Conservation (phyloP, 352 stramenopile species). For the Phytophthora litchii region DNA sequence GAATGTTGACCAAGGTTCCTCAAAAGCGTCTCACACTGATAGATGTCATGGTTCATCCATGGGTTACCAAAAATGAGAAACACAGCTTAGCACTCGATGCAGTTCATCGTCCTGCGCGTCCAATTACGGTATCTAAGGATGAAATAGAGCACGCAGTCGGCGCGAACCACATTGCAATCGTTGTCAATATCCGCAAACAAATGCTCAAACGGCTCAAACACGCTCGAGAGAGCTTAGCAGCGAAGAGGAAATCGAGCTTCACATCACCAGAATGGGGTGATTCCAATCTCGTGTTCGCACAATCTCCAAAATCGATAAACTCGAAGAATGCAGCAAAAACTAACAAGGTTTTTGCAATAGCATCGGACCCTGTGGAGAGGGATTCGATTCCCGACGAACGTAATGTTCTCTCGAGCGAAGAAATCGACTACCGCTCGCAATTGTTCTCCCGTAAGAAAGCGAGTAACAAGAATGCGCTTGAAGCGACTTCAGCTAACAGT, state of each 20-base stretch:
- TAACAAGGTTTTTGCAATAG: conserved; percentile 43
- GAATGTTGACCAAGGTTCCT: conserved; percentile 74
- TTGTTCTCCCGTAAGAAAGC: conserved; percentile 73
- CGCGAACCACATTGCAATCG: conserved; percentile 56
- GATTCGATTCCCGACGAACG: conserved; percentile 14
- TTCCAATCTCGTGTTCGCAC: conserved; percentile 12
- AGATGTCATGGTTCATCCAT: conserved; percentile 79
- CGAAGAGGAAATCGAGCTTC: conserved; percentile 6
- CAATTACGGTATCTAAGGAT: conserved; percentile 77
- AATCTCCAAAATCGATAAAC: conserved; percentile 22
- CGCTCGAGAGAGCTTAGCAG: conserved; percentile 37
- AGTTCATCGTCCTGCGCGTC: conserved; percentile 30
- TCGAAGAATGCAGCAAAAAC: conserved; percentile 11
- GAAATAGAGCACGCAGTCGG: conserved; percentile 76
- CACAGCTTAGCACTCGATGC: conserved; percentile 26
- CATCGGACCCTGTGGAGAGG: not conserved
- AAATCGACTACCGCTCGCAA: conserved; percentile 66
- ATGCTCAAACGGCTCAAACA: conserved; percentile 69
- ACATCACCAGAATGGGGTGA: conserved; percentile 22
- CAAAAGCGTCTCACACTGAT: conserved; percentile 61
- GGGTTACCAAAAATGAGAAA: conserved; percentile 75
- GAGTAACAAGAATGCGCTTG: conserved; percentile 42
- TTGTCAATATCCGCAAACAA: conserved; percentile 74
- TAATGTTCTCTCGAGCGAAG: conserved; percentile 62
- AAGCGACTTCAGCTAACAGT: conserved; percentile 16